Conservation (phyloP, 306 rosid species). For the Lupinus albus region DNA sequence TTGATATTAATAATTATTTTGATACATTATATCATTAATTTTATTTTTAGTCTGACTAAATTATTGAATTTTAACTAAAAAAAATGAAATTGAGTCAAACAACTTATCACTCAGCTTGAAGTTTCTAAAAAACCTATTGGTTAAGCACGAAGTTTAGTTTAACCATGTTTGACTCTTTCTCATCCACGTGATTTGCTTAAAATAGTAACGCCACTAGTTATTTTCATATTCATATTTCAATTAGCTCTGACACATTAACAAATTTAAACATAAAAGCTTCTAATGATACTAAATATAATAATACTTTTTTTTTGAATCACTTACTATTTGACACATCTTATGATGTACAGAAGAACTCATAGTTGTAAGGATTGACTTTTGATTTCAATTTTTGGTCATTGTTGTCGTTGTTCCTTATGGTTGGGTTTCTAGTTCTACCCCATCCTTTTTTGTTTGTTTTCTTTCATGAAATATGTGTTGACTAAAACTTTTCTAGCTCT, state of each 20-base stretch:
- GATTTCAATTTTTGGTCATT: neutral
- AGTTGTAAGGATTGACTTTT: neutral
- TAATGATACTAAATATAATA: too few relatives aligned
- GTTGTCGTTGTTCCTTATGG: neutral
- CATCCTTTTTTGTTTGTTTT: constrained; percentile 1
- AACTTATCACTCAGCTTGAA: neutral
- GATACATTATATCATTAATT: neutral
- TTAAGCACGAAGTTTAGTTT: neutral
- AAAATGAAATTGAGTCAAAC: neutral
- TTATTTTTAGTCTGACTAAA: neutral
- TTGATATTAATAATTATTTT: too few relatives aligned
- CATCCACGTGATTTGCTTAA: neutral
- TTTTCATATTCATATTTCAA: too few relatives aligned
- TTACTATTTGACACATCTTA: neutral
- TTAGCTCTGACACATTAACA: too few relatives aligned
- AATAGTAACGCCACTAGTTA: too few relatives aligned
- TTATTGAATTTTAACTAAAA: too few relatives aligned
- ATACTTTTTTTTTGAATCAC: too few relatives aligned
- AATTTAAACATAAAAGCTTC: neutral
- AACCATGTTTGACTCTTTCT: neutral
- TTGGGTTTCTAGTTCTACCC: too few relatives aligned
- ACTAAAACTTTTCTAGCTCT: constrained; percentile 20
- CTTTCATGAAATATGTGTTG: constrained; percentile 17
- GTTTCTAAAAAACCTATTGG: too few relatives aligned
- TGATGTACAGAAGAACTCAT: neutral